Base-by-base conservation (phyloP, 2,329 filamentous ascomycete genomes). In the Incumbomyces delicatus region DNA sequence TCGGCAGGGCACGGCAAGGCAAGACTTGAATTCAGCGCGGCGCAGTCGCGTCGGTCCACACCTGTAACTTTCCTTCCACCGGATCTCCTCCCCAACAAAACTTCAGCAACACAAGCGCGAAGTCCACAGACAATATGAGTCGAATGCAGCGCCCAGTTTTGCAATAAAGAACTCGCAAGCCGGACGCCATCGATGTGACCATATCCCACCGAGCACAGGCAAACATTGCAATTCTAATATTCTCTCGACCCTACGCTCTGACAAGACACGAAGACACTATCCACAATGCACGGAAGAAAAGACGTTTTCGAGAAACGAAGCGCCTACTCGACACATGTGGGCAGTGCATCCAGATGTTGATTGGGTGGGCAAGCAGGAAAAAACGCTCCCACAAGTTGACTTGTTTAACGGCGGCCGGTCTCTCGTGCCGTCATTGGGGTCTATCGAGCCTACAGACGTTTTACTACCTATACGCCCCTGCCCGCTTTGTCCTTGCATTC, bases 211-310 rank as follows among this genome's bases (percentile, higher is more conserved):
- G 1, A 90, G 86, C 53, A 96, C 92, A 0, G 87, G 87, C 53
- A 95, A 95, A 69, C 84, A 88, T 0, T 96, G 92, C 75, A 90
- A 87, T 63, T 94, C 88, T 0, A 0, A 75, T 95, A 45, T 96
- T 98, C 67, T 95, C 90, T 1, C 76, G 92, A 14, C 92, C 92
- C 1, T 98, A 98, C 72, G 92, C 96, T 65, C 75, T 98, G 44
- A 98, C 92, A 0, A 77, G 92, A 17, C 92, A 98, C 62, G 92
- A 98, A 64, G 90, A 95, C 55, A 96, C 92, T 0, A 96, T 96
- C 53, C 92, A 96, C 75, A 95, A 95, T 58, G 83, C 81, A 1
- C 81, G 86, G 89, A 96, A 59, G 90, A 96, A 61, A 96, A 96
- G 75, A 94, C 87, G 0, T 98, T 98, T 61, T 95, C 88, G 57